Conservation (phyloP, 169 alveolate species). For the Ichthyophthirius multifiliis region DNA sequence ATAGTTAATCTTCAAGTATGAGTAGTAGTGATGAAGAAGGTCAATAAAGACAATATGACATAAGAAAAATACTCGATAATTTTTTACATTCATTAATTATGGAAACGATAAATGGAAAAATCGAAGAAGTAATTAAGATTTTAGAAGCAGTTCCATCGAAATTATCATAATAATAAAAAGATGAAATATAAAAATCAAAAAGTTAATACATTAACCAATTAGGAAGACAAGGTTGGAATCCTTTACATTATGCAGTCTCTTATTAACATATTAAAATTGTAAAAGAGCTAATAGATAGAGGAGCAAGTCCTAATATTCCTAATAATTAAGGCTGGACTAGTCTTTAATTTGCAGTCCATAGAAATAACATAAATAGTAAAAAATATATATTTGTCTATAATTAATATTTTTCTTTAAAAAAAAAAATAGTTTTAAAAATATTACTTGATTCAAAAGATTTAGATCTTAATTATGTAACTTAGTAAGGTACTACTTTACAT, state of each 20-base stretch:
- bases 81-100: not conserved
- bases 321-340: conserved; percentile 39
- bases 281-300: conserved; percentile 1
- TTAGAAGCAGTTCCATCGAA: not conserved
- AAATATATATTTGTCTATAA: not conserved
- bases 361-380: conserved; percentile 12
- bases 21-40: not conserved
- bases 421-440: not conserved
- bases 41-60: not conserved
- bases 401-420: not conserved
- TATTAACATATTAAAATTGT: not conserved
- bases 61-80: conserved; percentile 2
- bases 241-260: conserved; percentile 35
- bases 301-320: conserved; percentile 19
- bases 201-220: not conserved
- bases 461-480: not conserved
- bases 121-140: not conserved
- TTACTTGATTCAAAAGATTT: not conserved
- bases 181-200: not conserved
- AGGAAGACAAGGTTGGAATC: conserved; percentile 27
- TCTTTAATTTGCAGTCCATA: conserved; percentile 16
- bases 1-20: not conserved
- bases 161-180: not conserved
- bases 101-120: not conserved
- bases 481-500: not conserved